These are phyloP conservation scores for Cyberlindnera xylosilytica DNA, from an alignment of 805 yeast species.

Conservation along the genomic window DNA sequence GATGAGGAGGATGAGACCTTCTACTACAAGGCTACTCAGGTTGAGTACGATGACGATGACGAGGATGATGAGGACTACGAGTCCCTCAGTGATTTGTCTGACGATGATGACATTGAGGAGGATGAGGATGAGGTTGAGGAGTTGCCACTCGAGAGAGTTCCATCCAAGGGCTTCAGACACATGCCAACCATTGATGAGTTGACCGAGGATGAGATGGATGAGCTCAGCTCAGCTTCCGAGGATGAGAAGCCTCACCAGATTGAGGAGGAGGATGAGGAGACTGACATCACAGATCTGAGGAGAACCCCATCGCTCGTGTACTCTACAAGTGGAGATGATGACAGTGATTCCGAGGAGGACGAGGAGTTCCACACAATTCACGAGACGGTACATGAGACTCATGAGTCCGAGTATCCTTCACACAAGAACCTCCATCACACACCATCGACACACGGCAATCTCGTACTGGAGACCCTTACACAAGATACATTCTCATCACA, in stretches of 20 bases:
- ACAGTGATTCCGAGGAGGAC: constrained; percentile 5
- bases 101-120: constrained; percentile 9
- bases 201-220: constrained; percentile 20
- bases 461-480: constrained; percentile 3
- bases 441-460: constrained; percentile 1
- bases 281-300: constrained; percentile 20
- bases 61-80: constrained; percentile 12
- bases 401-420: background rate
- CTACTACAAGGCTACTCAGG: constrained; percentile 11
- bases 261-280: constrained; percentile 13
- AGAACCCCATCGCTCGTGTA: constrained; percentile 9
- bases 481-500: background rate
- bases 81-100: constrained; percentile 3
- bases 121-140: constrained; percentile 15
- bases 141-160: background rate
- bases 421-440: background rate
- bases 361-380: constrained; percentile 1
- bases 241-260: constrained; percentile 8
- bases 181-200: constrained; percentile 26
- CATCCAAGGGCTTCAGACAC: constrained; percentile 16
- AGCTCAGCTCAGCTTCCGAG: constrained; percentile 11
- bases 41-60: constrained; percentile 13
- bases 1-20: constrained; percentile 10
- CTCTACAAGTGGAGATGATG: constrained; percentile 4
- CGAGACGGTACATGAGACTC: background rate